Conservation (phyloP, 2,329 filamentous ascomycete genomes). For the Ramularia collo-cygni region DNA sequence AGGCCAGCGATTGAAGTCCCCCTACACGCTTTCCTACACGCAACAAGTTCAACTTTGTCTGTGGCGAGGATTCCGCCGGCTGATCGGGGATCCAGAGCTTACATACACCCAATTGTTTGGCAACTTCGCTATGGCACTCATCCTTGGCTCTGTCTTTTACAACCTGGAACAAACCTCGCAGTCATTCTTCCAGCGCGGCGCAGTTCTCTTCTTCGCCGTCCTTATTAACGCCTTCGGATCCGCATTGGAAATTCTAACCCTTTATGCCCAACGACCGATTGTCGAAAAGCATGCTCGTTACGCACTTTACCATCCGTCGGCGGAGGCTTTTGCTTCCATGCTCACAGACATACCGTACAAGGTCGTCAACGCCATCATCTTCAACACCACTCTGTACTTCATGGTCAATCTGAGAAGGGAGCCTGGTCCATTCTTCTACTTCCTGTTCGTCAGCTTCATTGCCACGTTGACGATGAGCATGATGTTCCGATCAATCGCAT, state of each 20-base stretch:
- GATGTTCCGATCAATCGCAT: slow-evolving; percentile 77
- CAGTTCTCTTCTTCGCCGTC: slow-evolving; percentile 80
- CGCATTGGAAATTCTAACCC: slow-evolving; percentile 74
- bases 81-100: slow-evolving; percentile 69
- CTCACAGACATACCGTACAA: slow-evolving; percentile 81
- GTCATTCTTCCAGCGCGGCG: slow-evolving; percentile 73
- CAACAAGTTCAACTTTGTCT: slow-evolving; percentile 76
- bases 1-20: slow-evolving; percentile 57
- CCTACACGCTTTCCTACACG: slow-evolving; percentile 70
- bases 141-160: slow-evolving; percentile 76
- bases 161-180: slow-evolving; percentile 58
- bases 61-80: slow-evolving; percentile 69
- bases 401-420: slow-evolving; percentile 74
- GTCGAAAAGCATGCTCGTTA: slow-evolving; percentile 86
- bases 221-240: slow-evolving; percentile 79
- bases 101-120: slow-evolving; percentile 62
- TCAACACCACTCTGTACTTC: slow-evolving; percentile 80
- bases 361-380: slow-evolving; percentile 63
- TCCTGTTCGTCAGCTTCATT: slow-evolving; percentile 66
- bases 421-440: slow-evolving; percentile 76
- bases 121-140: slow-evolving; percentile 69
- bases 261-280: slow-evolving; percentile 84
- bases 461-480: slow-evolving; percentile 75
- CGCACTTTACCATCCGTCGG: slow-evolving; percentile 81
- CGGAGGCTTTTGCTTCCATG: slow-evolving; percentile 84